These are phyloP conservation scores for Thelonectria discophora DNA, from an alignment of 2,329 filamentous ascomycete genomes.

Conservation along the genomic window DNA sequence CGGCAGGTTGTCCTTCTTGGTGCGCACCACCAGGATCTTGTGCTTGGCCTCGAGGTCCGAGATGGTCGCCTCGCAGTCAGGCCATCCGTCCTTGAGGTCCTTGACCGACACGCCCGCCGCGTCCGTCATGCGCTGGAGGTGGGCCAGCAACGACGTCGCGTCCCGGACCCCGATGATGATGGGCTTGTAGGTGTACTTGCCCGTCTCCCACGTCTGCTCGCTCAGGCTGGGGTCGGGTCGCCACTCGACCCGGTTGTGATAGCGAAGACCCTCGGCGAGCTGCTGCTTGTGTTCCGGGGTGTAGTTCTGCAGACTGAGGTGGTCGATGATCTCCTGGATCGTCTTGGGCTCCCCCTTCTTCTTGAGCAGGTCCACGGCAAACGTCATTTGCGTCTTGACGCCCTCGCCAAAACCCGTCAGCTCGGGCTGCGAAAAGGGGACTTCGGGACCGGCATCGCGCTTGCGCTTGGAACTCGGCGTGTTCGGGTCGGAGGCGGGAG, in stretches of 20 bases:
- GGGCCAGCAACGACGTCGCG: slow-evolving; percentile 78
- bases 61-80: slow-evolving; percentile 81
- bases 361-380: slow-evolving; percentile 84
- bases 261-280: slow-evolving; percentile 74
- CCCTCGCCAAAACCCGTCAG: slow-evolving; percentile 80
- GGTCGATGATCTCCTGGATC: slow-evolving; percentile 80
- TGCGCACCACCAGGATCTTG: slow-evolving; percentile 84
- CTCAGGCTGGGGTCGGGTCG: slow-evolving; percentile 66
- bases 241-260: slow-evolving; percentile 68
- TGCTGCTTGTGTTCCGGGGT: slow-evolving; percentile 68
- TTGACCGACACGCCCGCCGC: slow-evolving; percentile 84
- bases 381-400: slow-evolving; percentile 87
- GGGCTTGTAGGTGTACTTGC: slow-evolving; percentile 85
- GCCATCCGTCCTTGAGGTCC: slow-evolving; percentile 96
- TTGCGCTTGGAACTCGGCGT: slow-evolving; percentile 72
- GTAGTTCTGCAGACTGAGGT: slow-evolving; percentile 75
- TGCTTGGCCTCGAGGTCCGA: slow-evolving; percentile 79
- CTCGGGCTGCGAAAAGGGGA: slow-evolving; percentile 78
- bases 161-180: slow-evolving; percentile 81
- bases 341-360: slow-evolving; percentile 73
- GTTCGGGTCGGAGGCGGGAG: slow-evolving; percentile 64
- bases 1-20: slow-evolving; percentile 90
- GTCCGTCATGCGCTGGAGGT: slow-evolving; percentile 83
- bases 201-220: slow-evolving; percentile 71
- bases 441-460: slow-evolving; percentile 61